Base-by-base conservation (phyloP, 2,329 filamentous ascomycete genomes). In the Arthrobotrys pseudoclavata region DNA sequence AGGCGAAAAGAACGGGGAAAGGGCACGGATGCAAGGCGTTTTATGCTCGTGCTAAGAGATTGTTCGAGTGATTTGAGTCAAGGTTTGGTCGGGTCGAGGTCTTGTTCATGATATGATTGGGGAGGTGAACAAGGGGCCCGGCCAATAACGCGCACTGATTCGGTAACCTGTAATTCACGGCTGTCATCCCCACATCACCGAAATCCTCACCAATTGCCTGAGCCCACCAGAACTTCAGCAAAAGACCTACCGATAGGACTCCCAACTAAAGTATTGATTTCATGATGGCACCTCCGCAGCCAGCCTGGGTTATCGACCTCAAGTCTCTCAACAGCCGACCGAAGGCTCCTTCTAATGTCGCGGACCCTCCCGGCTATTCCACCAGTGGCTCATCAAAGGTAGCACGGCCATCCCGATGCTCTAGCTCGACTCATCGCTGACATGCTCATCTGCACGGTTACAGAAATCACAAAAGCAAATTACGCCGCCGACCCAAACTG, bases 331-430 rank as follows among this genome's bases (percentile, higher is more conserved):
- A 88, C 24, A 83, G 89, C 62, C 92, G 89, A 83, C 84, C 90
- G 63, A 93, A 93, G 84, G 87, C 88, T 76, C 83, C 84, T 62
- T 83, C 86, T 81, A 88, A 87, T 83, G 90, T 97, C 80, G 87
- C 91, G 74, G 94, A 99, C 84, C 96, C 96, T 61, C 92, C 93
- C 67, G 95, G 96, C 83, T 98, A 91, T 86, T 89, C 89, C 84
- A 83, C 89, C 84, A 82, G 83, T 85, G 76, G 77, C 83, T 77
- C 74, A 5, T 77, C 74, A 13, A 77, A 77, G 74, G 74, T 71
- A 61, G 22, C 69, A 24, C 80, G 79, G 24, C 13, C 29, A 13
- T 52, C 79, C n/a, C 7, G 40, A 48, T 13, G 18, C 22, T 48
- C 29, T 79, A 83, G 34, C 88, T 87, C 79, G 86, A 87, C 69